Evolutionary conservation across 345 rosid species (phyloP).

Genomic region (Citrus australasica): DNA sequence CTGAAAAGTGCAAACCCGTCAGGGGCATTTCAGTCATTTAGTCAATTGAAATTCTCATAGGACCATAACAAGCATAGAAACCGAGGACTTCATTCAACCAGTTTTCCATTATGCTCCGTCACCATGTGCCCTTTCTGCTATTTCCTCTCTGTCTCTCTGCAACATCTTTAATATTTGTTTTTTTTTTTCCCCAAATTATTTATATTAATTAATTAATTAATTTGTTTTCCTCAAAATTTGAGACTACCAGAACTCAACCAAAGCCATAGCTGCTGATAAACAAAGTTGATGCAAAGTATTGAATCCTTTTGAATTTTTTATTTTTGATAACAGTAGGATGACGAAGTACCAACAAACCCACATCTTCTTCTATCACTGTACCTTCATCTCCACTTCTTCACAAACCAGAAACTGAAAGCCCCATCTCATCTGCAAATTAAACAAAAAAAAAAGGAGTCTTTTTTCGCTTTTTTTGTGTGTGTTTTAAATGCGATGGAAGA

Average conservation of each 20-base stretch:
- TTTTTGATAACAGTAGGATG: slow-evolving; percentile 17
- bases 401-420: slow-evolving; percentile 48
- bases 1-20: neutral
- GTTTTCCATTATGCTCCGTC: slow-evolving; percentile 38
- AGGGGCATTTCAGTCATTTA: slow-evolving; percentile 29
- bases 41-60: neutral
- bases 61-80: slow-evolving; percentile 26
- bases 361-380: slow-evolving; percentile 28
- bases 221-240: neutral
- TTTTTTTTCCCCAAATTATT: neutral
- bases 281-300: neutral
- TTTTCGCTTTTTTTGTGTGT: neutral
- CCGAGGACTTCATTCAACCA: slow-evolving; percentile 42
- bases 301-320: neutral
- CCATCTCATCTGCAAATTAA: slow-evolving; percentile 38
- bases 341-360: slow-evolving; percentile 45
- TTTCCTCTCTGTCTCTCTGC: slow-evolving; percentile 8
- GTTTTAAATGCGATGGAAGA: slow-evolving; percentile 49
- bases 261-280: neutral
- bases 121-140: slow-evolving; percentile 35
- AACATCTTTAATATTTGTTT: too few relatives aligned
- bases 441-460: neutral
- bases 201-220: neutral
- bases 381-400: slow-evolving; percentile 52
- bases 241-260: slow-evolving; percentile 7